Conservation (phyloP, 768 basidiomycete species). For the Tricholoma sp. region DNA sequence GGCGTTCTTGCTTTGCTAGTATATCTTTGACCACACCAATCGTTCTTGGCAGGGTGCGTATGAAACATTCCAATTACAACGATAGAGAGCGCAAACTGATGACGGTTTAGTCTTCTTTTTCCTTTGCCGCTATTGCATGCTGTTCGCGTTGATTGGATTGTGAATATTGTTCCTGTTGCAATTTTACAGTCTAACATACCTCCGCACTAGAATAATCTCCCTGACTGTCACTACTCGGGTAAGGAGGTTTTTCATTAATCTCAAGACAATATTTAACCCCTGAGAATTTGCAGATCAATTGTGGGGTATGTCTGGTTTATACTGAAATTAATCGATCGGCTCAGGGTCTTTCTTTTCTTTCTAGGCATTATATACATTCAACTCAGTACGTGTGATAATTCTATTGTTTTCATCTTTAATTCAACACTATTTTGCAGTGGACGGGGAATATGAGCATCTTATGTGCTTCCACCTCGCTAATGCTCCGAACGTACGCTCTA, state of each 20-base stretch:
- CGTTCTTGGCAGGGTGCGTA: constrained; percentile 16
- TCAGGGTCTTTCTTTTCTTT: constrained; percentile 3
- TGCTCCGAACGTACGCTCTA: constrained; percentile 58
- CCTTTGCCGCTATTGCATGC: constrained; percentile 66
- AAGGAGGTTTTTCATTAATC: constrained; percentile 5
- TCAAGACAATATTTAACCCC: constrained; percentile 6
- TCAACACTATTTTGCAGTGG: constrained; percentile 33
- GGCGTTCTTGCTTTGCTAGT: neutral
- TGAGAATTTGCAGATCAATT: constrained; percentile 46
- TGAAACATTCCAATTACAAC: neutral
- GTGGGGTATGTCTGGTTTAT: constrained; percentile 37
- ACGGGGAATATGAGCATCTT: constrained; percentile 62
- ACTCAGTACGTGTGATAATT: constrained; percentile 40
- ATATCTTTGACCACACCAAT: neutral
- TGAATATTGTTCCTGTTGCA: constrained; percentile 24
- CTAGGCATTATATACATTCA: constrained; percentile 64
- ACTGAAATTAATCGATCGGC: neutral
- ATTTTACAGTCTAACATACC: neutral
- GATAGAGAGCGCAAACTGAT: constrained; percentile 2
- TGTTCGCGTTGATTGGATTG: constrained; percentile 63
- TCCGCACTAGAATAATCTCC: constrained; percentile 47
- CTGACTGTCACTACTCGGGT: constrained; percentile 47
- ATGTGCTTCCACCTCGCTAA: constrained; percentile 62
- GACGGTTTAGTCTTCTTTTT: constrained; percentile 51
- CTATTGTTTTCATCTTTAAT: neutral